Evolutionary conservation across 305 asterid species (phyloP).

Genomic region (Rubia tinctorum): DNA sequence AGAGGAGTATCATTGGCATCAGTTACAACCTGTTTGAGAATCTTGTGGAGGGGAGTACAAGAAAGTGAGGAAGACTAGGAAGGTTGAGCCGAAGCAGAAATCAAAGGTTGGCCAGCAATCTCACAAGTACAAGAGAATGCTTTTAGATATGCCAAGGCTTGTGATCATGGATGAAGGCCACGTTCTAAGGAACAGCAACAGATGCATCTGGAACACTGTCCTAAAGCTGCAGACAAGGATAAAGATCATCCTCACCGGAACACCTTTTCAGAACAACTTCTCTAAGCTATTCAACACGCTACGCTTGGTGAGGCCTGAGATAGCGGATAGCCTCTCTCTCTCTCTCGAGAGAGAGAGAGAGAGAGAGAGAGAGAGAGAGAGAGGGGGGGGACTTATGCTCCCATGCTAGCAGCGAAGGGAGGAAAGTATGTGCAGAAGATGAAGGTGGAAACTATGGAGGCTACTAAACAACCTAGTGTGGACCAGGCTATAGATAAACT

Average conservation of each 20-base stretch:
- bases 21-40: slow-evolving; percentile 50
- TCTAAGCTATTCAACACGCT: no score
- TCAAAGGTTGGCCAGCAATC: neutral
- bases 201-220: slow-evolving; percentile 53
- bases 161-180: slow-evolving; percentile 75
- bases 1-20: slow-evolving; percentile 41
- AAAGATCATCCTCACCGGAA: slow-evolving; percentile 69
- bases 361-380: no score
- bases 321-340: no score
- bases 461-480: slow-evolving; percentile 11
- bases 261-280: slow-evolving; percentile 81
- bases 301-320: no score
- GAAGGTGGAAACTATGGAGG: slow-evolving; percentile 13
- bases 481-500: slow-evolving; percentile 40
- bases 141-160: slow-evolving; percentile 48
- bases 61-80: slow-evolving; percentile 2
- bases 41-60: slow-evolving; percentile 30
- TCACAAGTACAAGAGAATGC: slow-evolving; percentile 30
- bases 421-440: slow-evolving; percentile 8
- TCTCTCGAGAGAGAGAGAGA: no score
- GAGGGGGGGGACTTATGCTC: slow-evolving; percentile 27
- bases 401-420: slow-evolving; percentile 19
- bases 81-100: neutral
- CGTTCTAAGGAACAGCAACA: slow-evolving; percentile 53
- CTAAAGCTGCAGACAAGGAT: slow-evolving; percentile 38